A percentile compares a stretch with the other conserved stretches of the same genome.
These are phyloP conservation scores for Dioscorea zingiberensis DNA, from an alignment of 106 monocot genomes.

Conservation along the genomic window DNA sequence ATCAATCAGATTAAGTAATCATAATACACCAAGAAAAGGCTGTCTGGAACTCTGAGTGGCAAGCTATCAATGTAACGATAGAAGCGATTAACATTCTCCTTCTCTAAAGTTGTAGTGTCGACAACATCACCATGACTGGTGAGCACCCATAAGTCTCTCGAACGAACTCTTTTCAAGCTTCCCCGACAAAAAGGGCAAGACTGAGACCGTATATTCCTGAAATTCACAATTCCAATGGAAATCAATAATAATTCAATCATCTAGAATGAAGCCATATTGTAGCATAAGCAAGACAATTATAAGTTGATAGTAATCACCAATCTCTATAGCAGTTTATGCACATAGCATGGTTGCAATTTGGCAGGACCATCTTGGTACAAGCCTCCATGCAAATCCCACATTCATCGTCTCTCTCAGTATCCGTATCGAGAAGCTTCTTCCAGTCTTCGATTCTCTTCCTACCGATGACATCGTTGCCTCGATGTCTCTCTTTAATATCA, in stretches of 20 bases:
- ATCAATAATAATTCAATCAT: not conserved
- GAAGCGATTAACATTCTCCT: constrained; percentile 73
- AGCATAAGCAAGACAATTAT: not conserved
- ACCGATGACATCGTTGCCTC: constrained; percentile 23
- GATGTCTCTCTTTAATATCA: constrained; percentile 22
- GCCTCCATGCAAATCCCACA: constrained; percentile 84
- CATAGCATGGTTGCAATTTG: constrained; percentile 93
- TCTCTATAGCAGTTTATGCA: constrained; percentile 91
- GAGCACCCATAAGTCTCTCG: constrained; percentile 88
- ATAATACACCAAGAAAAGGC: constrained; percentile 80
- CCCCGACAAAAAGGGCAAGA: constrained; percentile 90
- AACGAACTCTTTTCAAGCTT: constrained; percentile 74
- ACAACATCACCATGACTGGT: constrained; percentile 55
- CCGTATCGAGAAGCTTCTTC: constrained; percentile 40
- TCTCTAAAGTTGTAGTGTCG: constrained; percentile 47
- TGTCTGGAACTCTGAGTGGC: constrained; percentile 80
- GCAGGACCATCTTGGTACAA: constrained; percentile 86
- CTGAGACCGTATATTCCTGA: constrained; percentile 67
- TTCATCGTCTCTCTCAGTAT: constrained; percentile 64
- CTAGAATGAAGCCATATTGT: not conserved
- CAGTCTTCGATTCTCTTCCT: constrained; percentile 39
- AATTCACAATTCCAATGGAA: not conserved
- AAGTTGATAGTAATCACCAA: constrained; percentile 37
- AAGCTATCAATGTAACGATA: constrained; percentile 65
- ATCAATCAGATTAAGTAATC: constrained; percentile 57